Evolutionary conservation across 2,329 filamentous ascomycete genomes (phyloP), one percentile per base, ranked within the genome.

Genomic region (Cercospora berteroae): DNA sequence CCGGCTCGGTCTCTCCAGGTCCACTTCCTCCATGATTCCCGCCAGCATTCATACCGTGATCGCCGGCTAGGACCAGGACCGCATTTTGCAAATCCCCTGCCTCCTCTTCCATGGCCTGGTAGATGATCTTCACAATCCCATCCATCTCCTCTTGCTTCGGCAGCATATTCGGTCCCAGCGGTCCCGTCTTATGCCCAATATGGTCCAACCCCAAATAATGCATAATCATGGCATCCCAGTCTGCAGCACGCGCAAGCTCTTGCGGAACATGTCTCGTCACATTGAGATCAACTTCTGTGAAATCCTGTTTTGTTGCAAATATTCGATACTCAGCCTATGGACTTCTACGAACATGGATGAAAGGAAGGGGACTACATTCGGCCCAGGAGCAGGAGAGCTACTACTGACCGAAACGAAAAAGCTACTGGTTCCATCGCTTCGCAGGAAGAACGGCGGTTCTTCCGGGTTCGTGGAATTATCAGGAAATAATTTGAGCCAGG

Each of bases 31-130:
- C 95, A 77, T 99, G 95, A 73, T 98, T 98, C 2, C 95, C 95
- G 20, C 92, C 95, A 74, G 98, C 94, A 73, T 98, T 99, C 95
- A 99, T 99, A n/a, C 95, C 95, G 77, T 99, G 95, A 74, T 99
- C 96, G 65, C 95, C 95, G 65, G 90, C 93, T 6, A 99, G 81
- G 3, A 99, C 89, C 56, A 99, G 85, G 1, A 99, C 81, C 0
- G 94, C 93, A 4, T 91, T 90, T 33, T 87, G 77, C 1, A 97
- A 87, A 78, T 97, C 90, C 1, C 85, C 77, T 65, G 91, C 81
- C 4, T 84, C 84, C 74, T 90, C 85, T 71, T 29, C 48, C 48
- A 99, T 90, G 6, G 92, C 90, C 12, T 84, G 82, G 76, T 92
- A 97, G 27, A 99, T 90, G 66, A 87, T 81, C 69, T 84, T 83